Evolutionary conservation across 805 yeast species (phyloP), one percentile per base, ranked within the genome.

Genomic region (Dipodascopsis tothii): DNA sequence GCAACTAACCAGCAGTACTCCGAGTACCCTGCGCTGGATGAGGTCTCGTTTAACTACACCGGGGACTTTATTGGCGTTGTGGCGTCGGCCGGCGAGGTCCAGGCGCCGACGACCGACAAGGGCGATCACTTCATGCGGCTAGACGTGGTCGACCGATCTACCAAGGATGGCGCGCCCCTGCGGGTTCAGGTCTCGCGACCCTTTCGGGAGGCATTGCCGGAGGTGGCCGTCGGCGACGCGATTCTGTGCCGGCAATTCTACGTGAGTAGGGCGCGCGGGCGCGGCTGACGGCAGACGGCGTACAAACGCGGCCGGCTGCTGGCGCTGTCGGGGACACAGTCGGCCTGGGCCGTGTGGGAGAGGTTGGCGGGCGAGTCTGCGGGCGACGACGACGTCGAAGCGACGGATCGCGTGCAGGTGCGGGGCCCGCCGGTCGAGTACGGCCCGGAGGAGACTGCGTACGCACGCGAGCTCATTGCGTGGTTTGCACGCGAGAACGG

Each of bases 391-490:
- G 30, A 25, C 14, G 9, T 25, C 11, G 11, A 25, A 14, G 14
- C 11, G 14, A 25, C 14, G 30, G 9, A 25, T 14, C 11, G 14
- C 30, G 41, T 33, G 9, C 27, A 39, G 14, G 19, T 33, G 9
- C 11, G 14, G 5, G 48, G 48, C 6, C 47, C 47, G 14, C 38
- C 48, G n/a, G 48, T 44, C n/a, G 50, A 46, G 48, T 46, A 34
- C 19, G 48, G 50, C 6, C 20, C 33, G 18, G 37, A 38, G 11
- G 50, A 46, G 18, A 21, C 17, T 4, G n/a, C 14, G 16, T 41
- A 37, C 18, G 50, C 48, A 5, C 11, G 14, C 4, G 5, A 19
- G 28, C 38, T 45, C 16, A 25, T 27, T 3, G 20, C 5, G 21
- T 45, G 50, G 50, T 43, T 33, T 33, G 14, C n/a, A n/a, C n/a